phyloP scores from a whole-genome alignment of 768 basidiomycete genomes.

The Rhodotorula sphaerocarpa region DNA sequence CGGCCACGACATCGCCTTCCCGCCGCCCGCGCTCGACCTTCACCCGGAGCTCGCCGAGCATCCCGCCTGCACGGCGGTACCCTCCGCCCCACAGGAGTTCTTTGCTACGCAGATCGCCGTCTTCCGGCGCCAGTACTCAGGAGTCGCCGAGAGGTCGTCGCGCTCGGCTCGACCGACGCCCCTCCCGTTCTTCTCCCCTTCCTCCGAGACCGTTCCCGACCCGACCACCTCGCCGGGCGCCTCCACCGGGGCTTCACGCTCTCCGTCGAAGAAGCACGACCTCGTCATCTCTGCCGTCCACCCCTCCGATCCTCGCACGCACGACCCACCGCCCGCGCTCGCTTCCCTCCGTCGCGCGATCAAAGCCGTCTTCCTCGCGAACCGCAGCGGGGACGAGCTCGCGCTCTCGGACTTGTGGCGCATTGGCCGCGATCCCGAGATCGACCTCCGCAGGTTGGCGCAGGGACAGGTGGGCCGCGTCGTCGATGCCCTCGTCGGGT shows the following conservation, averaged over 20 bases:
- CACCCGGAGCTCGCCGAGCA: conserved; percentile 14
- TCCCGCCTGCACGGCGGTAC: not conserved
- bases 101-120: conserved; percentile 36
- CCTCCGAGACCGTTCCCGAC: not conserved
- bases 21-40: conserved; percentile 13
- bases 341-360: not conserved
- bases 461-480: not conserved
- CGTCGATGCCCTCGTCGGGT: not conserved
- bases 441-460: not conserved
- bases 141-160: conserved; percentile 25
- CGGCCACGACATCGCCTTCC: conserved; percentile 23
- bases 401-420: conserved; percentile 4
- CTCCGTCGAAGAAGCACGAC: not conserved
- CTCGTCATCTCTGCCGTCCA: not conserved
- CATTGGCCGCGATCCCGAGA: not conserved
- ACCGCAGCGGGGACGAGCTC: not conserved
- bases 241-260: not conserved
- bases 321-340: not conserved
- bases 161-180: conserved; percentile 22
- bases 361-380: not conserved
- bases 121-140: conserved; percentile 19
- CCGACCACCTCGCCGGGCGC: not conserved
- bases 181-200: conserved; percentile 30
- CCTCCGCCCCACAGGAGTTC: conserved; percentile 9
- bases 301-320: not conserved